These are phyloP conservation scores for Forsythia suspensa DNA, from an alignment of 257 asterid genomes.

Conservation along the genomic window DNA sequence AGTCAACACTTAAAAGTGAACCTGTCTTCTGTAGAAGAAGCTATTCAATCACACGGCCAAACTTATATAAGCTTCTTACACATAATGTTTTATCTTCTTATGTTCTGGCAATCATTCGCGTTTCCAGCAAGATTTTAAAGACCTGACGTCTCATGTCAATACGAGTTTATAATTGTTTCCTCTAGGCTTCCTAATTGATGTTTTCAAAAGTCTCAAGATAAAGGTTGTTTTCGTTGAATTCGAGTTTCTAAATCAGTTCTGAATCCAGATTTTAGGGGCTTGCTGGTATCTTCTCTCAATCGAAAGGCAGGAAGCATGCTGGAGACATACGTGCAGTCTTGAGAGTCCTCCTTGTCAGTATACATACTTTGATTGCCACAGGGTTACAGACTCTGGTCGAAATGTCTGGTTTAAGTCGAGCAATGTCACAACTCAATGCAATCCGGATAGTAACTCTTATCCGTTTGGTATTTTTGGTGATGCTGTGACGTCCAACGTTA, in stretches of 20 bases:
- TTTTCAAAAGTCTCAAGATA: neutral
- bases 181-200: neutral
- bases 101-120: too few species aligned
- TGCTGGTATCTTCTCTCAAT: constrained; percentile 89
- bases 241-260: neutral
- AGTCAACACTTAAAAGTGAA: too few species aligned
- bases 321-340: constrained; percentile 66
- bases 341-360: constrained; percentile 53
- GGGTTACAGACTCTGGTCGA: constrained; percentile 44
- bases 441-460: constrained; percentile 43
- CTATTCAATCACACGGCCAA: too few species aligned
- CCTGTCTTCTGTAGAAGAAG: too few species aligned
- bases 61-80: too few species aligned
- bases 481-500: constrained; percentile 62
- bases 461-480: constrained; percentile 92
- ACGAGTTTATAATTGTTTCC: too few species aligned
- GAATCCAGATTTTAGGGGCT: constrained; percentile 76
- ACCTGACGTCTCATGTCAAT: too few species aligned
- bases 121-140: too few species aligned
- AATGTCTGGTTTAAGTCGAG: constrained; percentile 66
- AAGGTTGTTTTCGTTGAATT: neutral
- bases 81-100: too few species aligned
- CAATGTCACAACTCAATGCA: constrained; percentile 60
- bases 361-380: constrained; percentile 63
- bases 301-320: constrained; percentile 95